Percentiles rank a stretch among this genome's conserved stretches.
phyloP scores from a whole-genome alignment of 768 basidiomycete species.

The Suillus clintonianus region DNA sequence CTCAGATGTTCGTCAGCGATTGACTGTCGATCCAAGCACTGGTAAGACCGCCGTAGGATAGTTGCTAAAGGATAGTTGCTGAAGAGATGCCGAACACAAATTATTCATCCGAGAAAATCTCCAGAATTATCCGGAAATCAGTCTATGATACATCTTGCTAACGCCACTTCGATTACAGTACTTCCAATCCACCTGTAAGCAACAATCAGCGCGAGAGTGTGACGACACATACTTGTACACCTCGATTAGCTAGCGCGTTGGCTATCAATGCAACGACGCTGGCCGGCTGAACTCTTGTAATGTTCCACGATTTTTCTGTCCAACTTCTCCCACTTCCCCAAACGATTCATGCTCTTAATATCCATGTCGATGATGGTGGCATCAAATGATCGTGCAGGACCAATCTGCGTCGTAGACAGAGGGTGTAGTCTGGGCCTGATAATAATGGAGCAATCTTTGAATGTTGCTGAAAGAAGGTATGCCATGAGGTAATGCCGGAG shows the following conservation, averaged over 20 bases:
- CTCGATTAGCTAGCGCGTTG: not conserved
- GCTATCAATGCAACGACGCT: slow-evolving; percentile 23
- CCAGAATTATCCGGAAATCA: not conserved
- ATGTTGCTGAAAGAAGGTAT: slow-evolving; percentile 86
- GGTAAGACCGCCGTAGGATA: no score
- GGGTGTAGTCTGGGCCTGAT: slow-evolving; percentile 29
- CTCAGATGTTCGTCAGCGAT: no score
- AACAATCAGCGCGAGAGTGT: not conserved
- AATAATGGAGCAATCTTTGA: slow-evolving; percentile 94
- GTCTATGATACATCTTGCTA: not conserved
- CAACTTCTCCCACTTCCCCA: slow-evolving; percentile 71
- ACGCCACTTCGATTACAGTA: not conserved
- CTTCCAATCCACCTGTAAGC: not conserved
- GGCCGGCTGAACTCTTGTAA: slow-evolving; percentile 31
- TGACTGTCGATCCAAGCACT: no score
- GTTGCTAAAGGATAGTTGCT: no score
- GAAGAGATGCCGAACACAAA: not conserved
- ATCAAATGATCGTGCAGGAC: slow-evolving; percentile 28
- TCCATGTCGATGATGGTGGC: slow-evolving; percentile 78
- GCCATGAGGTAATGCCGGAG: slow-evolving; percentile 69
- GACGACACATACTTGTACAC: not conserved
- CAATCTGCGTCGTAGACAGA: not conserved
- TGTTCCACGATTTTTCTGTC: slow-evolving; percentile 65
- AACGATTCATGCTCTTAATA: slow-evolving; percentile 65
- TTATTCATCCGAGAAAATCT: not conserved